A percentile compares a stretch with the other conserved stretches of the same genome.
phyloP scores from a whole-genome alignment of 352 stramenopile species.

The Plasmopara viticola region DNA sequence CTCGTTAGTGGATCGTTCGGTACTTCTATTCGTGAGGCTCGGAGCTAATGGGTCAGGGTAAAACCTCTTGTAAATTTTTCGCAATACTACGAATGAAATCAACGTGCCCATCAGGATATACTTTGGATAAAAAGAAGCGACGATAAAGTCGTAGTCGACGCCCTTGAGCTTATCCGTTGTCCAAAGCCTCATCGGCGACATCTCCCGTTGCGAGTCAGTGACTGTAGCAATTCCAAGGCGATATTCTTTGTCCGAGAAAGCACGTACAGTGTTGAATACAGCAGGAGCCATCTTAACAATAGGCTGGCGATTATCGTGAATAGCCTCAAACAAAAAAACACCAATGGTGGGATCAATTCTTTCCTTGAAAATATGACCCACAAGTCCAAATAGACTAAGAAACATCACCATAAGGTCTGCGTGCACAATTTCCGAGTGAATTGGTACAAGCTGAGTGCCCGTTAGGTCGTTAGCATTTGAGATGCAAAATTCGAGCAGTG shows the following conservation, averaged over 20 bases:
- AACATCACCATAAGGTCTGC: conserved; percentile 40
- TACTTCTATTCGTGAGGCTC: conserved; percentile 19
- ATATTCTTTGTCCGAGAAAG: conserved; percentile 23
- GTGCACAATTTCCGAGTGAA: conserved; percentile 28
- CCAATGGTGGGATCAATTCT: background rate
- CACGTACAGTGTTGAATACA: too few relatives aligned
- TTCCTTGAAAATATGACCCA: conserved; percentile 23
- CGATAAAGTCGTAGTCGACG: conserved; percentile 20
- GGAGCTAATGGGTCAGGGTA: conserved; percentile 21
- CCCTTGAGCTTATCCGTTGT: conserved; percentile 21
- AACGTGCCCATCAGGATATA: conserved; percentile 22
- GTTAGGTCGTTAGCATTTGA: conserved; percentile 25
- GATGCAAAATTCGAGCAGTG: conserved; percentile 37
- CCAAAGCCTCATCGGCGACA: conserved; percentile 30
- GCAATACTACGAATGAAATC: background rate
- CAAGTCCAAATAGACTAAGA: conserved; percentile 20
- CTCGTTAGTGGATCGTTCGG: conserved; percentile 24
- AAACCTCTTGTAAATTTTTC: conserved; percentile 25
- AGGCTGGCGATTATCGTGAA: too few relatives aligned
- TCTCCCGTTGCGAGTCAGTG: conserved; percentile 13
- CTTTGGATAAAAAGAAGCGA: conserved; percentile 23
- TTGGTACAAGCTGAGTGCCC: conserved; percentile 17
- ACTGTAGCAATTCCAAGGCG: conserved; percentile 22
- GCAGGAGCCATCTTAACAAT: too few relatives aligned
- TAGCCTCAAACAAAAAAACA: too few relatives aligned